Conservation (phyloP, 257 asterid species). For the Rhazya stricta region DNA sequence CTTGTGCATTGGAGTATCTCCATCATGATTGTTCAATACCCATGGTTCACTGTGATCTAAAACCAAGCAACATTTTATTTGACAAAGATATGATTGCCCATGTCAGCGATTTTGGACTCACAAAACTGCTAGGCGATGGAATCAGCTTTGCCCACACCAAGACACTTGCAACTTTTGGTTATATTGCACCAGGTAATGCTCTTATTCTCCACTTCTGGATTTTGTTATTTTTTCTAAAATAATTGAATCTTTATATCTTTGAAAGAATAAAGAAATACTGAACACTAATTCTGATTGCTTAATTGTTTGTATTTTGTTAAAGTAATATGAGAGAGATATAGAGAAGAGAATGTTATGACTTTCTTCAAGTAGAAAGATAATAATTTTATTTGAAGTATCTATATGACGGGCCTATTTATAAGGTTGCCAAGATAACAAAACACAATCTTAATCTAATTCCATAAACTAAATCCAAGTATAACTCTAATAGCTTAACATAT, state of each 20-base stretch:
- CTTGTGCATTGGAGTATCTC: background rate
- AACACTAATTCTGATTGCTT: too few species aligned
- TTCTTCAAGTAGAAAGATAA: too few species aligned
- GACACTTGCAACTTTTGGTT: constrained; percentile 18
- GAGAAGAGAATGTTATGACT: too few species aligned
- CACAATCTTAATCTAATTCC: too few species aligned
- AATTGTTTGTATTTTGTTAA: too few species aligned
- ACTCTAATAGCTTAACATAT: too few species aligned
- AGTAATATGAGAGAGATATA: too few species aligned
- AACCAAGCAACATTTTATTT: constrained; percentile 18
- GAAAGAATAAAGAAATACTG: background rate
- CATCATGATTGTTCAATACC: background rate
- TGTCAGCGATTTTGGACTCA: constrained; percentile 19
- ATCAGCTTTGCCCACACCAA: constrained; percentile 9
- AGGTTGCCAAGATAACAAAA: too few species aligned
- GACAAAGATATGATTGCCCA: constrained; percentile 19
- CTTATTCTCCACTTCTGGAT: background rate
- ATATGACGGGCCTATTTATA: too few species aligned
- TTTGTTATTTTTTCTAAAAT: background rate
- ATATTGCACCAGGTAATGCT: constrained; percentile 18
- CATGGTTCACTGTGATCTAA: constrained; percentile 19
- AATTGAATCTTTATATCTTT: too few species aligned
- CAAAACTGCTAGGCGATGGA: constrained; percentile 10
- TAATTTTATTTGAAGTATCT: too few species aligned
- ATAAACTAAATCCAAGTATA: too few species aligned